These are phyloP conservation scores for Pilatotrama ljubarskyi DNA, from an alignment of 768 basidiomycete species.

Conservation along the genomic window DNA sequence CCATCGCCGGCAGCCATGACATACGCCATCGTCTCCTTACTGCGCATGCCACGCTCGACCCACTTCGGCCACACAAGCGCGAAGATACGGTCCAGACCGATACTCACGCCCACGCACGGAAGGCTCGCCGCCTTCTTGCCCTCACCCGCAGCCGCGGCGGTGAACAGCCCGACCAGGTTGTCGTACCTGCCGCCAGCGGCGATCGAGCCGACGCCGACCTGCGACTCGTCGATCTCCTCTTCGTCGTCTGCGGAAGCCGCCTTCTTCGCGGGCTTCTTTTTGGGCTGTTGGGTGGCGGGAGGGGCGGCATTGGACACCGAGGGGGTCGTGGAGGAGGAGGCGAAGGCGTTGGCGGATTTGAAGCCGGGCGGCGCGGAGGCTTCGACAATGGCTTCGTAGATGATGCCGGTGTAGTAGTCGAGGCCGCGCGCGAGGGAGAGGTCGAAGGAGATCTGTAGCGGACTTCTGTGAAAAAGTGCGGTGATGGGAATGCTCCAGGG, in stretches of 20 bases:
- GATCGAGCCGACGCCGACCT: conserved; percentile 96
- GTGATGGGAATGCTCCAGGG: neutral
- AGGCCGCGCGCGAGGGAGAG: conserved; percentile 95
- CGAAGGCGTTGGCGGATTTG: conserved; percentile 51
- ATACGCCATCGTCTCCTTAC: conserved; percentile 92
- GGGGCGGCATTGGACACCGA: conserved; percentile 24
- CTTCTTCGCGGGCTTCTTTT: conserved; percentile 47
- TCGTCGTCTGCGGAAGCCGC: conserved; percentile 53
- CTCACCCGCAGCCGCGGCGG: conserved; percentile 74
- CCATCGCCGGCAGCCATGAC: conserved; percentile 93
- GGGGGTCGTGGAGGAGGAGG: conserved; percentile 36
- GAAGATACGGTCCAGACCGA: conserved; percentile 93
- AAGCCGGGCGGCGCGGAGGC: conserved; percentile 91
- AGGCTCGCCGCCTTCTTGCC: conserved; percentile 65
- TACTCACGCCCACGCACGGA: conserved; percentile 90
- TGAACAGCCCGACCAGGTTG: conserved; percentile 90
- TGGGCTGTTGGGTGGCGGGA: conserved; percentile 33
- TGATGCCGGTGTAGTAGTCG: conserved; percentile 98
- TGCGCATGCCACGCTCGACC: conserved; percentile 74
- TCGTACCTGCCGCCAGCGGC: conserved; percentile 99
- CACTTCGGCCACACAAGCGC: conserved; percentile 88
- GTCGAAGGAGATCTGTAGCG: conserved; percentile 84
- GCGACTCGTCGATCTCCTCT: conserved; percentile 88
- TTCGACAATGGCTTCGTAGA: conserved; percentile 94
- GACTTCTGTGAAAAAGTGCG: no score